Evolutionary conservation across 2,329 filamentous ascomycete genomes (phyloP), one percentile per base, ranked within the genome.

Genomic region (Colletotrichum sp.): DNA sequence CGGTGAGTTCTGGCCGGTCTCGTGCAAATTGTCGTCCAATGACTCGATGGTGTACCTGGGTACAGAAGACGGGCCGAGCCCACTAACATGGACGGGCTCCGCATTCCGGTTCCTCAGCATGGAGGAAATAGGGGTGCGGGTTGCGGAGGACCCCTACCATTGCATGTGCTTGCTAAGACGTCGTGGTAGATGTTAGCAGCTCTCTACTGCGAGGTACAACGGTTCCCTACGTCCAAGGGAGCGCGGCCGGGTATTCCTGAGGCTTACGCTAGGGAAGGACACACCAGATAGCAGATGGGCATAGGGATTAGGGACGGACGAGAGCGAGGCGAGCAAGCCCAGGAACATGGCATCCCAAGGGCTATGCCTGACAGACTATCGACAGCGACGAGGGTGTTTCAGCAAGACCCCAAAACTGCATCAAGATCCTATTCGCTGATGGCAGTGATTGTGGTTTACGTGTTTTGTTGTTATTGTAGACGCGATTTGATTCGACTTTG

Each of bases 21-120:
- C 48, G 48, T 71, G 70, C 70, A 73, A 36, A 73, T 43, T 64
- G 56, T 43, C 71, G 48, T 66, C 60, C 66, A 76, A 62, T 76
- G 60, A 73, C 52, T 69, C 66, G 58, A 61, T 32, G 28, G 70
- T 32, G 24, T 30, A 61, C 62, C 64, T 48, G 30, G 58, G 70
- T 55, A 64, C 60, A 43, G 64, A 58, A 58, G 73, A 73, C 73
- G 69, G 70, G 73, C 64, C 64, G 73, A 68, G 64, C 26, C 73
- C 73, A 75, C 56, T 52, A 58, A 58, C 58, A 48, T 28, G 24
- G 73, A 73, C 28, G 34, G 56, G 64, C 73, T 73, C 73, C 73
- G 56, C 70, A 64, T 58, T 73, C 32, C 48, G 8, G 38, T 43
- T 71, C 24, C 30, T 43, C 55, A 72, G 21, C 24, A 58, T 55